These are phyloP conservation scores for Scalesia atractyloides DNA, from an alignment of 129 eudicot species.

Conservation along the genomic window DNA sequence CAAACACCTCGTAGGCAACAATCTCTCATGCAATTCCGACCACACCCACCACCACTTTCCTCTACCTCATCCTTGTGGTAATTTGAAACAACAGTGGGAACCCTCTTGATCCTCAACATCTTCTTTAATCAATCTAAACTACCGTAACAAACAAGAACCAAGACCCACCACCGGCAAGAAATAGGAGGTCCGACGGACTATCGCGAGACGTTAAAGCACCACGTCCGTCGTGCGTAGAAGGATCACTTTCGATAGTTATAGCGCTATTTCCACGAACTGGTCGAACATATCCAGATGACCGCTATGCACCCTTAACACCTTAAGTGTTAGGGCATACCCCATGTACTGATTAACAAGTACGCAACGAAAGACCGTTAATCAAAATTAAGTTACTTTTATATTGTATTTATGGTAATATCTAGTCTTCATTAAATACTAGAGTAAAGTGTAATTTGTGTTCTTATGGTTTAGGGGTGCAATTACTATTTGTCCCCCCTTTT, in stretches of 20 bases:
- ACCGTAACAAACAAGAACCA: constrained; percentile 1
- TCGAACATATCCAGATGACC: constrained; percentile 53
- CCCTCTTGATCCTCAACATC: constrained; percentile 93
- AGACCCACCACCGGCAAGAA: constrained; percentile 88
- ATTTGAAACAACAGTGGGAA: constrained; percentile 91
- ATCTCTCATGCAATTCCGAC: constrained; percentile 85
- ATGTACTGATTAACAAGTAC: too few relatives aligned
- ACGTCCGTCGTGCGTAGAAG: constrained; percentile 98
- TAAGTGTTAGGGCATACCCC: too few relatives aligned
- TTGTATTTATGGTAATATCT: too few relatives aligned
- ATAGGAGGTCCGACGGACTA: constrained; percentile 95
- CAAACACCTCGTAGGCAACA: constrained; percentile 91
- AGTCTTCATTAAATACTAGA: too few relatives aligned
- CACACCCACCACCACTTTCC: constrained; percentile 72
- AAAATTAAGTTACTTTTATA: too few relatives aligned
- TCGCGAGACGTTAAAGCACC: constrained; percentile 99
- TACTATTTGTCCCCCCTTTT: too few relatives aligned
- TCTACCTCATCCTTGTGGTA: constrained; percentile 90
- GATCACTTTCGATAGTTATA: constrained; percentile 44
- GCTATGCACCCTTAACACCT: constrained; percentile 10
- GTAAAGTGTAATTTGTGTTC: too few relatives aligned
- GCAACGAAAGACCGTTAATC: too few relatives aligned
- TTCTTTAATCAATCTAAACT: constrained; percentile 32
- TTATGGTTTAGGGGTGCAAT: too few relatives aligned
- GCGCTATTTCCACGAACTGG: constrained; percentile 47